Evolutionary conservation across 148 eudicot genomes (phyloP).

Genomic region (Diospyros kaki): DNA sequence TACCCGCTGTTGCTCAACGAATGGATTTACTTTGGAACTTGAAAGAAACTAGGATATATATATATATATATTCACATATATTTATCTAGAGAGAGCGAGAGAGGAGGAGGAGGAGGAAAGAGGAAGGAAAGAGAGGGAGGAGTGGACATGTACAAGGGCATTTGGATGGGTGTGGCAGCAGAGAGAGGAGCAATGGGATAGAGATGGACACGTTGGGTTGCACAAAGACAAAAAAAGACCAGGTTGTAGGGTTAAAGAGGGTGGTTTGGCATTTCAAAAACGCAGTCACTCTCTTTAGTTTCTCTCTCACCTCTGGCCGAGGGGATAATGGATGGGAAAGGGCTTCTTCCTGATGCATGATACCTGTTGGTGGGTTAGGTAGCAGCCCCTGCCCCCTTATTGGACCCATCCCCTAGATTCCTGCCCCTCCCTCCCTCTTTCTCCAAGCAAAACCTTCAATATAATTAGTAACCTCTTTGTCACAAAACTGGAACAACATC

Average conservation of each 20-base stretch:
- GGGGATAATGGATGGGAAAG: conserved; percentile 24
- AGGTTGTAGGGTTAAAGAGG: conserved; percentile 26
- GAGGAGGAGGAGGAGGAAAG: not conserved
- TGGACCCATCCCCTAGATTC: conserved; percentile 57
- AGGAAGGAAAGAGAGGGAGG: conserved; percentile 24
- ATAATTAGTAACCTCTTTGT: conserved; percentile 13
- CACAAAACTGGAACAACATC: conserved; percentile 7
- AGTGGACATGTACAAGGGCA: not conserved
- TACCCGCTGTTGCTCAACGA: too few species aligned
- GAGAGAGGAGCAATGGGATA: not conserved
- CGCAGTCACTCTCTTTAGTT: not conserved
- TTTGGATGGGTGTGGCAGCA: not conserved
- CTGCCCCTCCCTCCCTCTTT: conserved; percentile 23
- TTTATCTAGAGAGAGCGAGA: not conserved
- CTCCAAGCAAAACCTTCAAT: not conserved
- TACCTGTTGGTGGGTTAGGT: conserved; percentile 84
- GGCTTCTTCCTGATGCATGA: conserved; percentile 48
- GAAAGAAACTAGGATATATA: not conserved
- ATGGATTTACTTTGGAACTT: not conserved
- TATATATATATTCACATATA: too few species aligned
- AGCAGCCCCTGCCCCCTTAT: conserved; percentile 64
- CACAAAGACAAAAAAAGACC: conserved; percentile 34
- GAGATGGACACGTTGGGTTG: not conserved
- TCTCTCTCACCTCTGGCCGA: not conserved
- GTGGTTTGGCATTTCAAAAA: conserved; percentile 5